Base-by-base conservation (phyloP, 2,329 filamentous ascomycete genomes). In the Periglandula ipomoeae region DNA sequence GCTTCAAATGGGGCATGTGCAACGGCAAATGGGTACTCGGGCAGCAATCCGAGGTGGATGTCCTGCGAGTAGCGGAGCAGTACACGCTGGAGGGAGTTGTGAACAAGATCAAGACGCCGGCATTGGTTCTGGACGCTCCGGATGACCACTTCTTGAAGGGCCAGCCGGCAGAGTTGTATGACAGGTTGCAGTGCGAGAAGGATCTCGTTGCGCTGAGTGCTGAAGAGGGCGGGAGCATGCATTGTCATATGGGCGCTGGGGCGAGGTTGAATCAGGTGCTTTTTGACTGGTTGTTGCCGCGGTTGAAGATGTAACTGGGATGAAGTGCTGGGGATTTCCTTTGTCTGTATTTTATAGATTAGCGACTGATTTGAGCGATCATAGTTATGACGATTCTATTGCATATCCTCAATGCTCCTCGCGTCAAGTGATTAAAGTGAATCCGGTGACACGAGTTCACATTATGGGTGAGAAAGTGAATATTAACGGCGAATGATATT, bases 1-100 rank as follows among this genome's bases (percentile, higher is more conserved):
- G 42, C 24, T 19, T 44, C 3, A 32, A 44, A 17, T 32, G 24
- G 24, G 1, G 34, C 55, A 52, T 66, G 1, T 66, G 64, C n/a
- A n/a, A n/a, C n/a, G n/a, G n/a, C n/a, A n/a, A n/a, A n/a, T n/a
- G n/a, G n/a, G n/a, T n/a, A n/a, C n/a, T n/a, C n/a, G n/a, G n/a
- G n/a, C n/a, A n/a, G n/a, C n/a, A n/a, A n/a, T n/a, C n/a, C n/a
- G n/a, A n/a, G n/a, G n/a, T n/a, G n/a, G n/a, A n/a, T n/a, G 63
- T 54, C 55, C 1, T 67, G 65, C 47, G 55, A 64, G 17, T 35
- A 56, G 13, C 40, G 54, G 57, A 58, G 11, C 2, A 44, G 1
- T 59, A 53, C 27, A 56, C 50, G 1, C 41, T 60, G 1, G 42
- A 52, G 32, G 56, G 43, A 3, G 34, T 57, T 1, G 39, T 41